Evolutionary conservation across 2,329 filamentous ascomycete genomes (phyloP), one percentile per base, ranked within the genome.

Genomic region (Blastomyces silverae): DNA sequence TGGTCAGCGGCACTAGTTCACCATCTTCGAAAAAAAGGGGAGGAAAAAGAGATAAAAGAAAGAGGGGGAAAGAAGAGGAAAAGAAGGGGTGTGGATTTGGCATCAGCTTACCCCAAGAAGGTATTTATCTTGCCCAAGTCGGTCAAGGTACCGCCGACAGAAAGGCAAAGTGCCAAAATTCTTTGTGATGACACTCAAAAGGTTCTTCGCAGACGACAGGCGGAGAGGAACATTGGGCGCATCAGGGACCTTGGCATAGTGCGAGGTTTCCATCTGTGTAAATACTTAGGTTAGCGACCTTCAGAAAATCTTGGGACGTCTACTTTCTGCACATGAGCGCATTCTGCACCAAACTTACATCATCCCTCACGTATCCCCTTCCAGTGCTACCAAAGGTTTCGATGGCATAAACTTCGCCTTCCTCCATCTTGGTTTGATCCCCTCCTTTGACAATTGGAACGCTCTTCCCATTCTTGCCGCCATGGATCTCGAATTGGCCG

Each of bases 351-450:
- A 17, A 77, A 77, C 84, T 75, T 78, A 91, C 89, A 78, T 96
- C 91, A 73, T 97, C 92, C 69, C 86, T 82, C 64, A 96, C 90
- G 73, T 90, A 89, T 69, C 92, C 92, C 75, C 91, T 92, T 68
- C 92, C 93, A 28, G 92, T 97, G 75, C 89, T 94, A 66, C 92
- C 93, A 76, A 97, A 97, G 0, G 92, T 97, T 81, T 97, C 92
- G 71, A 97, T 96, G 69, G 92, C 92, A 76, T 95, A 97, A 22
- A 92, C 88, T 74, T 97, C 92, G 53, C 92, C 92, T 79, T 97
- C 93, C 79, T 97, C 92, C 93, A 97, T 97, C 83, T 96, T 96
- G 62, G 91, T 95, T 75, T 88, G 87, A 73, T 96, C 91, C 67
- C 85, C 85, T 67, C 87, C 88, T 81, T 96, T 96, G 68, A 97